Evolutionary conservation across 306 rosid genomes (phyloP).

Genomic region (Potentilla sterilis): DNA sequence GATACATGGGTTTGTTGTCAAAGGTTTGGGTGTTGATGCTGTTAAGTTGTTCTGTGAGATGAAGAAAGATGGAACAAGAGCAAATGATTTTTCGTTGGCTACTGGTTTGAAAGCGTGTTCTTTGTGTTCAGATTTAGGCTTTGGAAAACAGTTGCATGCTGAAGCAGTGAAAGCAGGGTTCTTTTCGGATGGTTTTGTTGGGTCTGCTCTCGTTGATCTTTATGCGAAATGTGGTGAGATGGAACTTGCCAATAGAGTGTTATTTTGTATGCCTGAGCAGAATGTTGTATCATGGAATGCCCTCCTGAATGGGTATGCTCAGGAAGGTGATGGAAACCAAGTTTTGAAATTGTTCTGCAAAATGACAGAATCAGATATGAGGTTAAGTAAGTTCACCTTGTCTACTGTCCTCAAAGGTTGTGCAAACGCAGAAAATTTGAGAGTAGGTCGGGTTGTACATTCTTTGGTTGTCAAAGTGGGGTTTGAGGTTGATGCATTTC

Average conservation of each 20-base stretch:
- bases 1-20: conserved; percentile 1
- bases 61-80: conserved; percentile 40
- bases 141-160: conserved; percentile 43
- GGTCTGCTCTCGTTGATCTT: conserved; percentile 39
- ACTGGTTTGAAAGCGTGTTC: conserved; percentile 43
- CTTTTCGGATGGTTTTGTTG: conserved; percentile 32
- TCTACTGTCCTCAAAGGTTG: conserved; percentile 40
- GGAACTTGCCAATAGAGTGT: conserved; percentile 36
- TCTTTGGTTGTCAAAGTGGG: conserved; percentile 30
- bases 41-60: conserved; percentile 31
- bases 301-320: conserved; percentile 40
- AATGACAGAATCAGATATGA: conserved; percentile 32
- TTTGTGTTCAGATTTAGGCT: conserved; percentile 22
- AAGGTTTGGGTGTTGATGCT: conserved; percentile 12
- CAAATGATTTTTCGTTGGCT: conserved; percentile 40
- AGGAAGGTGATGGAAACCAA: conserved; percentile 26
- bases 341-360: conserved; percentile 30
- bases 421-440: conserved; percentile 27
- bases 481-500: conserved; percentile 28
- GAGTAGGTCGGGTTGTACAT: conserved; percentile 34
- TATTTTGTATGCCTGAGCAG: conserved; percentile 38
- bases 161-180: conserved; percentile 37
- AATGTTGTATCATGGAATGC: conserved; percentile 46
- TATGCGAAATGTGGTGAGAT: conserved; percentile 38
- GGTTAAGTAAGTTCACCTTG: conserved; percentile 31